Conservation (phyloP, 768 basidiomycete species). For the Erythrobasidium yunnanense region DNA sequence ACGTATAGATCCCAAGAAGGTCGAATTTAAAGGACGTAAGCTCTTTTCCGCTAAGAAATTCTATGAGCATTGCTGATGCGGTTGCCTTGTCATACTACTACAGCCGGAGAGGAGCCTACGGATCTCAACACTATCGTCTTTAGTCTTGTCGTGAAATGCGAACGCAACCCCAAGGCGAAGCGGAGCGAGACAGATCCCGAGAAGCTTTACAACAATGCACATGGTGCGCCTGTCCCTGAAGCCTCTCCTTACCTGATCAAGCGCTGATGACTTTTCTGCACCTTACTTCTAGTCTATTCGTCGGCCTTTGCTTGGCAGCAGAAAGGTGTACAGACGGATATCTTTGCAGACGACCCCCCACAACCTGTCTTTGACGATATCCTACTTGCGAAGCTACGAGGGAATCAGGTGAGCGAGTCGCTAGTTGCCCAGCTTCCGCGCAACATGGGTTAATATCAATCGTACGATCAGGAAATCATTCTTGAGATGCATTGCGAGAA, state of each 20-base stretch:
- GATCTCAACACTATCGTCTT: conserved; percentile 91
- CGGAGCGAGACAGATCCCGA: conserved; percentile 52
- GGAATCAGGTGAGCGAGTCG: conserved; percentile 63
- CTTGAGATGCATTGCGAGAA: conserved; percentile 85
- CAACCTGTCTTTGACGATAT: conserved; percentile 67
- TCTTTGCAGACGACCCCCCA: conserved; percentile 52
- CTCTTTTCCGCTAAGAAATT: too few species aligned
- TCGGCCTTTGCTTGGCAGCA: conserved; percentile 58
- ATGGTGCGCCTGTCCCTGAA: conserved; percentile 41
- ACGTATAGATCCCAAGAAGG: conserved; percentile 64
- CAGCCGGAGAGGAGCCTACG: conserved; percentile 53
- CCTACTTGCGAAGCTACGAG: conserved; percentile 78
- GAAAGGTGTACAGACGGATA: conserved; percentile 63
- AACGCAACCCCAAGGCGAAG: conserved; percentile 48
- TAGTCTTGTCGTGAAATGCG: conserved; percentile 57
- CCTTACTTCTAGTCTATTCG: conserved; percentile 35
- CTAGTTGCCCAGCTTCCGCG: background rate
- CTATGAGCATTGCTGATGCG: too few species aligned
- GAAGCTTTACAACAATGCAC: conserved; percentile 61
- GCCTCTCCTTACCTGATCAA: too few species aligned
- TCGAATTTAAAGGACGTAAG: conserved; percentile 46
- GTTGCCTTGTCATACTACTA: too few species aligned
- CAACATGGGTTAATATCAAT: too few species aligned
- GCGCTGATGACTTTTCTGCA: background rate
- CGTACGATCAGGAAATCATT: conserved; percentile 50